These are phyloP conservation scores for Fragilariopsis cylindrus DNA, from an alignment of 108 stramenopile genomes.

Conservation along the genomic window DNA sequence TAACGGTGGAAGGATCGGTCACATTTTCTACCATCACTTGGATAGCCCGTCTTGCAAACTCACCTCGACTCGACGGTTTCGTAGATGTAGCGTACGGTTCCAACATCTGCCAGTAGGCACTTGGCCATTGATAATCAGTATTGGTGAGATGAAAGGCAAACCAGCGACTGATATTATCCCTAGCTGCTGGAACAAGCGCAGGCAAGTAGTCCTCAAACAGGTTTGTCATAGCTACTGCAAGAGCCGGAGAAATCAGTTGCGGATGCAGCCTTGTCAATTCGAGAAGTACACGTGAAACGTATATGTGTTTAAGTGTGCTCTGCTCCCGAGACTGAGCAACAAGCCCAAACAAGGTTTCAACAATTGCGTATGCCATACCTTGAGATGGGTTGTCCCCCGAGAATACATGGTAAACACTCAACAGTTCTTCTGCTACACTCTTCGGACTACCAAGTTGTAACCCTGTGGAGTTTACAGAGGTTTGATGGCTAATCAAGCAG, in stretches of 20 bases:
- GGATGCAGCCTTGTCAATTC: constrained; percentile 80
- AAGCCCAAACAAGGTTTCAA: constrained; percentile 71
- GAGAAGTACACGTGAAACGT: constrained; percentile 72
- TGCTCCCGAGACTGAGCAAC: constrained; percentile 52
- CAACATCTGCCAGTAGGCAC: constrained; percentile 81
- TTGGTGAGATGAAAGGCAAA: constrained; percentile 83
- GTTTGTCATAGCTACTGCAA: constrained; percentile 66
- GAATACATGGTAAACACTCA: constrained; percentile 58
- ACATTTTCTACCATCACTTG: constrained; percentile 34
- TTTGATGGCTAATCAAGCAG: constrained; percentile 70
- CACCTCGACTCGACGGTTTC: constrained; percentile 63
- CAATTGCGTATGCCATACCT: constrained; percentile 71
- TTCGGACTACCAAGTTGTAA: constrained; percentile 66
- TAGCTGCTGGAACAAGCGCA: constrained; percentile 60
- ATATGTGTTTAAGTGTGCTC: constrained; percentile 44
- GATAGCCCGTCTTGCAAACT: constrained; percentile 27
- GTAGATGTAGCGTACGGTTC: constrained; percentile 50
- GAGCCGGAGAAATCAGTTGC: constrained; percentile 60
- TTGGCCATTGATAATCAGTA: constrained; percentile 87
- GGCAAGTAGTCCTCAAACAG: constrained; percentile 80
- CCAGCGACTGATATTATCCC: constrained; percentile 78
- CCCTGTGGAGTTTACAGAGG: constrained; percentile 64
- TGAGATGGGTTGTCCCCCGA: constrained; percentile 30
- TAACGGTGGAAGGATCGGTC: constrained; percentile 21
- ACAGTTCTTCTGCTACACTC: constrained; percentile 73